Evolutionary conservation across 2,329 filamentous ascomycete genomes (phyloP), one percentile per base, ranked within the genome.

Genomic region (Colletotrichum lentis): DNA sequence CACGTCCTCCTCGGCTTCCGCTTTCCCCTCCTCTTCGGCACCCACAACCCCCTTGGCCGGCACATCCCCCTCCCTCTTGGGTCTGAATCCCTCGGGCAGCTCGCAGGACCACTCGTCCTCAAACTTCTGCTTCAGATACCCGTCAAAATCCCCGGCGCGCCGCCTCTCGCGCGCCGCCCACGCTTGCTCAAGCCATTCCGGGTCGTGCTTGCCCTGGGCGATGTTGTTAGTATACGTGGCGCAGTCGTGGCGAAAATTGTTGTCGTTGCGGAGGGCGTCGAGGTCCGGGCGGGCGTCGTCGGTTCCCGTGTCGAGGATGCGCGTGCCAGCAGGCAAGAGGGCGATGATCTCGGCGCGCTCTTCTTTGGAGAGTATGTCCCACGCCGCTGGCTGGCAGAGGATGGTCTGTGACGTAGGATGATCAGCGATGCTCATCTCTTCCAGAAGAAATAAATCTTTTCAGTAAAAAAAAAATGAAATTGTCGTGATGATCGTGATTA

Each of bases 161-260:
- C 85, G 82, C 72, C 80, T 78, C 62, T 80, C 77, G 69, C 87
- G 84, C 0, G 86, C 86, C 4, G 74, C 74, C 78, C 83, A 86
- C 1, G 86, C 86, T 63, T 83, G 78, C 18, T 73, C 76, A 8
- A 88, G 79, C 86, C 86, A 88, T 16, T 80, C 79, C 1, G 80
- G 79, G 70, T 87, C 84, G 65, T 87, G 83, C 41, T 79, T 80
- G 3, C 86, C 86, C 43, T 77, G 75, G 5, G 74, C 70, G 20
- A 88, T 75, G 70, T 86, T 80, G 27, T 82, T 80, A 16, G 79
- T 78, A 71, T 84, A 85, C 5, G 77, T 78, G 1, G 80, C 80
- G 57, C 81, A 80, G 73, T 84, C 82, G 62, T 82, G 76, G n/a
- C 83, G 82, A 71, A 85, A 85, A 70, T 81, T 80, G 72, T 85